Evolutionary conservation across 2,329 filamentous ascomycete genomes (phyloP), one percentile per base, ranked within the genome.

Genomic region (Penicillium sp.): DNA sequence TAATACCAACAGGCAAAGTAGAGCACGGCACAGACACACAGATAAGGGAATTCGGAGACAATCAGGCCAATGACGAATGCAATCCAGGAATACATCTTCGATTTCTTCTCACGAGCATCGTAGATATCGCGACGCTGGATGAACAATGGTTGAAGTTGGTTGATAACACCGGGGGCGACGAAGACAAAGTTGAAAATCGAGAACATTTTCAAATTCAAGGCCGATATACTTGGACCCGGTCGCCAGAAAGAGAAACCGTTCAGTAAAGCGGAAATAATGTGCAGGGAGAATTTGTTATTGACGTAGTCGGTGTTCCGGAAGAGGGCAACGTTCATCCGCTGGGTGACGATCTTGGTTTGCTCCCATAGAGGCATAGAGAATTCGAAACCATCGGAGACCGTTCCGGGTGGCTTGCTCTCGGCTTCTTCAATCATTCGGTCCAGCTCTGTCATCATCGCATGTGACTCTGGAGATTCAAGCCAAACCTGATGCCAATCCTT

Each of bases 261-360:
- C 62, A 88, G 89, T 2, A 57, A 87, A 82, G 62, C 73, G 49
- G 52, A 52, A n/a, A 50, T 65, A 14, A 74, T 67, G 55, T 80
- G 84, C 11, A 90, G 77, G 2, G 74, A 68, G 1, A 74, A 62
- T 70, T 93, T 92, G 55, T 83, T 79, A 71, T 87, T 89, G 61
- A 93, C 85, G 68, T 93, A 92, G 5, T 79, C 76, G 0, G 86
- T n/a, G n/a, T n/a, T n/a, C n/a, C n/a, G n/a, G n/a, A n/a, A n/a
- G n/a, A n/a, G n/a, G n/a, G n/a, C n/a, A n/a, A n/a, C n/a, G n/a
- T n/a, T n/a, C n/a, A n/a, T n/a, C n/a, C n/a, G n/a, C n/a, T n/a
- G n/a, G 86, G 1, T 80, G 85, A 42, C 86, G 82, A 84, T 85
- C 93, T 72, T 89, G 90, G 61, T 90, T 84, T 93, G 87, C 2